phyloP scores from a whole-genome alignment of 176 grass and related monocot species.

The Triticum monococcum region DNA sequence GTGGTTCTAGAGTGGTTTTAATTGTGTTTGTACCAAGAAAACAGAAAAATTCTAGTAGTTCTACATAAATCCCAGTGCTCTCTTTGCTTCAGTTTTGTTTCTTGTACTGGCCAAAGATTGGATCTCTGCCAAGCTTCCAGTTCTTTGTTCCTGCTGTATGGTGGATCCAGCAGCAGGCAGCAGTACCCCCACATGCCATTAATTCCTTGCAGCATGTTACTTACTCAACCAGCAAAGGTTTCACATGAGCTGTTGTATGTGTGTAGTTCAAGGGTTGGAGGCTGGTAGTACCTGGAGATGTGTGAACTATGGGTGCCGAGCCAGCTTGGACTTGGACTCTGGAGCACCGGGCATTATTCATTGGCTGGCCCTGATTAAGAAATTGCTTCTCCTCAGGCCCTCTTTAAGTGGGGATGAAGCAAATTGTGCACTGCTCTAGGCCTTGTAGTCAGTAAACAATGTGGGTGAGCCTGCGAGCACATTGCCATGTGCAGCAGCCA shows the following conservation, averaged over 20 bases:
- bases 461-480: background rate
- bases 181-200: background rate
- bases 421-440: conserved; percentile 42
- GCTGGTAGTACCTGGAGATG: conserved; percentile 9
- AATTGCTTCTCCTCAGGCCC: conserved; percentile 20
- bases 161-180: conserved; percentile 26
- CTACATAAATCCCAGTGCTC: too few relatives aligned
- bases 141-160: background rate
- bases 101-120: conserved; percentile 9
- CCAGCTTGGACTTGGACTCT: conserved; percentile 17
- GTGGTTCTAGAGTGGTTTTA: background rate
- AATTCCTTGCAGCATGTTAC: conserved; percentile 10
- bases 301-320: conserved; percentile 3
- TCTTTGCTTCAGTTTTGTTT: background rate
- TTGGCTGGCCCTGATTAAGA: conserved; percentile 24
- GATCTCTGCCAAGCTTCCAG: background rate
- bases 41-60: background rate
- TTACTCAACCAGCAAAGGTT: conserved; percentile 25
- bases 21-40: background rate
- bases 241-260: conserved; percentile 21
- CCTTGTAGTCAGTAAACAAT: conserved; percentile 55
- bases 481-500: conserved; percentile 39
- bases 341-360: background rate
- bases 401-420: conserved; percentile 55
- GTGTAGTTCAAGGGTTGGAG: conserved; percentile 20